Conservation (phyloP, 805 yeast species). For the Kodamaea lidongshanica region DNA sequence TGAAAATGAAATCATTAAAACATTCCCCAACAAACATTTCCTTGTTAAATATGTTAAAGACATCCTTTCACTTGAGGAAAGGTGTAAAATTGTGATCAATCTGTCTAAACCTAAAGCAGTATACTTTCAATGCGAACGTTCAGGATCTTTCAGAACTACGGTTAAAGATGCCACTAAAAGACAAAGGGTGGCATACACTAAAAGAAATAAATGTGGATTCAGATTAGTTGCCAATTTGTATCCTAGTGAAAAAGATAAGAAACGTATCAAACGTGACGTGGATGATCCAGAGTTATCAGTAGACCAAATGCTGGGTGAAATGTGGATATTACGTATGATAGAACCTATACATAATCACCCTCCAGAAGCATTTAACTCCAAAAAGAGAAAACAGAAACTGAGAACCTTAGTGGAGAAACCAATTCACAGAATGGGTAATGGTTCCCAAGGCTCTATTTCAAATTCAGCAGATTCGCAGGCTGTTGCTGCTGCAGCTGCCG, state of each 20-base stretch:
- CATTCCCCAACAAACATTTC: conserved; percentile 12
- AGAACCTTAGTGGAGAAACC: conserved; percentile 42
- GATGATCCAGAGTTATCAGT: conserved; percentile 19
- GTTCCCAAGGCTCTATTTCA: conserved; percentile 1
- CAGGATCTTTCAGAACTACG: conserved; percentile 41
- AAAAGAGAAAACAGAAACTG: conserved; percentile 34
- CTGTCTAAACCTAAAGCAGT: conserved; percentile 44
- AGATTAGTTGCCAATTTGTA: conserved; percentile 39
- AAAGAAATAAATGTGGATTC: conserved; percentile 42
- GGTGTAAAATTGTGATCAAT: conserved; percentile 41
- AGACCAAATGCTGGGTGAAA: conserved; percentile 23
- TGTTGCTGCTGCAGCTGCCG: conserved; percentile 23
- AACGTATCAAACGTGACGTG: conserved; percentile 22
- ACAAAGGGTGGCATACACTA: conserved; percentile 43
- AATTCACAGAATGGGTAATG: conserved; percentile 18
- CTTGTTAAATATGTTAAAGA: conserved; percentile 31
- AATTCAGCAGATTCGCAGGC: conserved; percentile 5
- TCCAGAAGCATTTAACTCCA: conserved; percentile 31
- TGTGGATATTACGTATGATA: conserved; percentile 44
- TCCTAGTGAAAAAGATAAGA: conserved; percentile 40
- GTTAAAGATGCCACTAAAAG: conserved; percentile 41
- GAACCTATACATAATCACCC: conserved; percentile 42
- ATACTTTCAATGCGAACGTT: conserved; percentile 42
- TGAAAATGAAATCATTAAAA: conserved; percentile 13
- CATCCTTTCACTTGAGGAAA: conserved; percentile 29